Conservation (phyloP, 495 filamentous ascomycete genomes). For the Massariosphaeria phaeospora region DNA sequence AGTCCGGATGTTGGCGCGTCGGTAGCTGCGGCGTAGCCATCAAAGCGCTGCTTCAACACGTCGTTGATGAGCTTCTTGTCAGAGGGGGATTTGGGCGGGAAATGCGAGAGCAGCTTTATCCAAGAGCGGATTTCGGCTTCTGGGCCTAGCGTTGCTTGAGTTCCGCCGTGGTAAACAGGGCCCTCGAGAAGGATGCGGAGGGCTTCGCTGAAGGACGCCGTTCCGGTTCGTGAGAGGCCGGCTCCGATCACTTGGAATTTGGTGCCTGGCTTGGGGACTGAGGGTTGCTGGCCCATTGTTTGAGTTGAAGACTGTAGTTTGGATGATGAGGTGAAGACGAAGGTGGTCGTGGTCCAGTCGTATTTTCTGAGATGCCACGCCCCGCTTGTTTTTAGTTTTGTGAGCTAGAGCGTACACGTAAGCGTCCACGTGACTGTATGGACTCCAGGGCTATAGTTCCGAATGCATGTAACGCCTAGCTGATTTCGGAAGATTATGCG, state of each 20-base stretch:
- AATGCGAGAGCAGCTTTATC: conserved; percentile 8
- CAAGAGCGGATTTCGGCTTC: conserved; percentile 4
- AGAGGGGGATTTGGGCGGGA: background rate
- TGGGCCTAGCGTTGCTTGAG: background rate
- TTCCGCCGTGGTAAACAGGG: conserved; percentile 23
- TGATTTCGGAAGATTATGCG: no score
- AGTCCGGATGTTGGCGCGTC: conserved; percentile 7
- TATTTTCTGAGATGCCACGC: no score
- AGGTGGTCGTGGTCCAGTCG: no score
- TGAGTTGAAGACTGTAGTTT: background rate
- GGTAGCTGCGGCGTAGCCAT: conserved; percentile 15
- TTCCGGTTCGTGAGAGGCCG: conserved; percentile 21
- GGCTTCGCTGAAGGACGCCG: conserved; percentile 25
- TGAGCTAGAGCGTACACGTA: no score
- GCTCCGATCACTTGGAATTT: conserved; percentile 24
- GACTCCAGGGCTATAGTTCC: no score
- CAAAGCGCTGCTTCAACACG: background rate
- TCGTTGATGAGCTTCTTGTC: background rate
- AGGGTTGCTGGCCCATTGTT: conserved; percentile 23
- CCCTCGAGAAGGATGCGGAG: conserved; percentile 19
- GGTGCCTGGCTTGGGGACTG: conserved; percentile 13
- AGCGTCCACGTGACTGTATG: no score
- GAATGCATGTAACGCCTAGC: no score
- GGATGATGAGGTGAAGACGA: no score
- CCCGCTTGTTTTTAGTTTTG: no score